These are phyloP conservation scores for Arabidopsis lyrata DNA, from an alignment of 441 rosid species.

Conservation along the genomic window DNA sequence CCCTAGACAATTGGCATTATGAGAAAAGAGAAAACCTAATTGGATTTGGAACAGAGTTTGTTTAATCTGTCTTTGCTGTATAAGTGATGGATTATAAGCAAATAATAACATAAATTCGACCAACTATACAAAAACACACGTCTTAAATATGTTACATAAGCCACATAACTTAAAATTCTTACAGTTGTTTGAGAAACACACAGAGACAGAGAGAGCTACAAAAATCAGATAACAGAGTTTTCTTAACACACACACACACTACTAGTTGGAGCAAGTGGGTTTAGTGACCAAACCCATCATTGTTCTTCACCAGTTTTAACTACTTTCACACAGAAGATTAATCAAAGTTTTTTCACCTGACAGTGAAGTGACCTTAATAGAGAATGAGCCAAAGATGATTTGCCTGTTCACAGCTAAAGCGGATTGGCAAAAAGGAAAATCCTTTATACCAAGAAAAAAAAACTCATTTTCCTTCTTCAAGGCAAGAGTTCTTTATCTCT, in stretches of 20 bases:
- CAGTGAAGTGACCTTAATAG: constrained; percentile 41
- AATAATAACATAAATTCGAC: not conserved
- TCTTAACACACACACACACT: not conserved
- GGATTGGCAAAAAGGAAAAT: constrained; percentile 35
- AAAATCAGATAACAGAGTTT: constrained; percentile 10
- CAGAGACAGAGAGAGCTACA: not conserved
- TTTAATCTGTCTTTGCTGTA: not conserved
- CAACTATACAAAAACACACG: constrained; percentile 9
- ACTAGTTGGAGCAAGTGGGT: constrained; percentile 31
- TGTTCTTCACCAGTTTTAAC: constrained; percentile 33
- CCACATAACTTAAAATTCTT: constrained; percentile 13
- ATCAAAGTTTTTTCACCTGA: constrained; percentile 17
- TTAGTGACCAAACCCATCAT: constrained; percentile 28
- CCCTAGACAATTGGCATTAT: not conserved
- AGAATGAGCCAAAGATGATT: constrained; percentile 93
- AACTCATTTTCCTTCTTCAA: constrained; percentile 30
- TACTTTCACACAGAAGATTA: constrained; percentile 27
- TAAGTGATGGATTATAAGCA: not conserved
- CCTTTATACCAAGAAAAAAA: constrained; percentile 42
- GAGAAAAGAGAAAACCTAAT: not conserved
- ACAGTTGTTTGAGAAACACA: constrained; percentile 25
- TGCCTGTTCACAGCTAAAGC: constrained; percentile 77
- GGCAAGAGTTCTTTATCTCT: constrained; percentile 23
- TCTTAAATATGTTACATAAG: constrained; percentile 17
- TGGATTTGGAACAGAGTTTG: not conserved